A percentile compares a stretch with the other conserved stretches of the same genome.
Conservation (phyloP, 2,329 filamentous ascomycete genomes). For the Phialophora tarda region DNA sequence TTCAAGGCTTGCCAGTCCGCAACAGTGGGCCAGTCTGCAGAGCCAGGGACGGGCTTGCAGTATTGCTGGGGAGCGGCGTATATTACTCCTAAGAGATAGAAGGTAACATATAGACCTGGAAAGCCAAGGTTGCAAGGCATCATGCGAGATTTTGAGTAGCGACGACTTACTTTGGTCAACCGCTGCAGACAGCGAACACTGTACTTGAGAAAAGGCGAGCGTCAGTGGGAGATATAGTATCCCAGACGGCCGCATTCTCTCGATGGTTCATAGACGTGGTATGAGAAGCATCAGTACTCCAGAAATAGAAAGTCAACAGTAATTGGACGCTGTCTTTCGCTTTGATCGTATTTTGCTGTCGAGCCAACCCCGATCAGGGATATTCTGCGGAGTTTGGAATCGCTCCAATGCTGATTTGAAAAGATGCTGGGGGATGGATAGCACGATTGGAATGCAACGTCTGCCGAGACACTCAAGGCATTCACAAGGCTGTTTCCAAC, state of each 20-base stretch:
- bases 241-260: not conserved
- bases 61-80: constrained; percentile 26
- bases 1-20: constrained; percentile 48
- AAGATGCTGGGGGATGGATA: not conserved
- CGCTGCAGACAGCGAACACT: not conserved
- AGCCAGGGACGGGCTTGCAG: constrained; percentile 36
- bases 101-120: not conserved
- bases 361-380: constrained; percentile 11
- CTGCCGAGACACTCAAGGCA: constrained; percentile 6
- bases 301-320: constrained; percentile 8
- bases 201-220: not conserved
- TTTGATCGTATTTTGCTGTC: not conserved
- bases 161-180: not conserved
- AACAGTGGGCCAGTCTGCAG: constrained; percentile 45
- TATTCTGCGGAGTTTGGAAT: constrained; percentile 10
- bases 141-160: not conserved
- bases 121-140: constrained; percentile 9
- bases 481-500: constrained; percentile 17
- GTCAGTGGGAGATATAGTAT: not conserved
- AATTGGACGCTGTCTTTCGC: not conserved
- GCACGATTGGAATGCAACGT: not conserved
- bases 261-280: not conserved
- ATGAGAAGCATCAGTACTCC: constrained; percentile 1
- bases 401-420: not conserved
- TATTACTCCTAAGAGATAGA: constrained; percentile 9